These are phyloP conservation scores for Paxillus ammoniavirescens DNA, from an alignment of 768 basidiomycete genomes.

Conservation along the genomic window DNA sequence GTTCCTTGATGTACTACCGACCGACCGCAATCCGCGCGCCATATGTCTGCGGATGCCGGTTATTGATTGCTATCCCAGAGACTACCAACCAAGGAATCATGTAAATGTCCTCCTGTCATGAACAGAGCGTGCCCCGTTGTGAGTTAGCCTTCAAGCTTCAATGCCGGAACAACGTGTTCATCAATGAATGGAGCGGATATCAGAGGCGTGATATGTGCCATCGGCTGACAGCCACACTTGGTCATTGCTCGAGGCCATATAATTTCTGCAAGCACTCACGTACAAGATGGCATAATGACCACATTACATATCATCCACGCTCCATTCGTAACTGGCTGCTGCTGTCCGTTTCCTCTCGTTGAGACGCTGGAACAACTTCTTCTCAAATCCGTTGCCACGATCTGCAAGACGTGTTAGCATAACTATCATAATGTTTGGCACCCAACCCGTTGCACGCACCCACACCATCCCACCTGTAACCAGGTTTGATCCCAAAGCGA, in stretches of 20 bases:
- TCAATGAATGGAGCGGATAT: background rate
- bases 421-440: background rate
- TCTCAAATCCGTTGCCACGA: conserved; percentile 91
- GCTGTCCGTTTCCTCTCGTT: conserved; percentile 74
- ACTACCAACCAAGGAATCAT: conserved; percentile 2
- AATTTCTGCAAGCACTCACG: background rate
- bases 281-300: conserved; percentile 1
- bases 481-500: conserved; percentile 92
- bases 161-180: too few species aligned
- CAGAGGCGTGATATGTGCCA: too few species aligned
- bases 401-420: conserved; percentile 46
- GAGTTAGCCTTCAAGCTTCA: too few species aligned
- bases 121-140: background rate
- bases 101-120: background rate
- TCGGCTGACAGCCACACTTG: background rate
- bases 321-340: conserved; percentile 79
- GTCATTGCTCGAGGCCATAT: background rate
- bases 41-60: conserved; percentile 9
- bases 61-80: conserved; percentile 21
- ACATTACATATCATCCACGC: conserved; percentile 87
- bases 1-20: conserved; percentile 17
- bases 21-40: background rate
- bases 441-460: conserved; percentile 47
- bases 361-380: conserved; percentile 80
- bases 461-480: conserved; percentile 98